Evolutionary conservation across 371 early-diverging fungal species (phyloP).

Genomic region (Rhizopus stolonifer): DNA sequence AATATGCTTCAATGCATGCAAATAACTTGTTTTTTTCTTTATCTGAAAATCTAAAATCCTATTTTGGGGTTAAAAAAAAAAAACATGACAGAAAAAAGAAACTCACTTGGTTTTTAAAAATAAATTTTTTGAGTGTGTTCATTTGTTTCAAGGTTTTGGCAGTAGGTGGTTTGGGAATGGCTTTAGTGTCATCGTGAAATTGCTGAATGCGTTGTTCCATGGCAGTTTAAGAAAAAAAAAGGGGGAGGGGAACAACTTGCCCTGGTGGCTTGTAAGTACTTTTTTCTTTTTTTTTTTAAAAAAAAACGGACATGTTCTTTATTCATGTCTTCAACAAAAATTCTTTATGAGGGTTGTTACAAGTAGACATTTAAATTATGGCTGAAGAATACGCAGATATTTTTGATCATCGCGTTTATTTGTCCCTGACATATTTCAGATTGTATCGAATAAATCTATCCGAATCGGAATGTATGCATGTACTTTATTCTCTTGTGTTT

Average conservation of each 20-base stretch:
- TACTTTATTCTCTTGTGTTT: too few species aligned
- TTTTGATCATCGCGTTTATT: too few species aligned
- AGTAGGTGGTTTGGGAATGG: constrained; percentile 34
- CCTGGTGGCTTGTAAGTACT: background rate
- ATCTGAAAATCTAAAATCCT: constrained; percentile 39
- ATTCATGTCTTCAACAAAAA: too few species aligned
- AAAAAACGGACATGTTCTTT: too few species aligned
- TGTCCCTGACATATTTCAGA: too few species aligned
- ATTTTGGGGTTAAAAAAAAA: background rate
- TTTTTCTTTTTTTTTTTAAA: constrained; percentile 2
- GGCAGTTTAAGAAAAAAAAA: background rate
- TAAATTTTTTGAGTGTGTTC: constrained; percentile 32
- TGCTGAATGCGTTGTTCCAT: constrained; percentile 42
- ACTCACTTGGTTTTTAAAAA: constrained; percentile 34
- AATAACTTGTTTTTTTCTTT: constrained; percentile 43
- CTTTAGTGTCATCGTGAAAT: constrained; percentile 39
- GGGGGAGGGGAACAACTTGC: background rate
- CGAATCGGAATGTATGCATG: too few species aligned
- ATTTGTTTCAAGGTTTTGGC: constrained; percentile 35
- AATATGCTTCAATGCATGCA: constrained; percentile 43
- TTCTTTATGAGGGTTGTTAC: too few species aligned
- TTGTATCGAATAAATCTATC: too few species aligned
- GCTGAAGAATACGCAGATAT: too few species aligned
- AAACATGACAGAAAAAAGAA: too few species aligned
- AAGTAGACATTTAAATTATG: too few species aligned